Evolutionary conservation across 2,329 filamentous ascomycete species (phyloP).

Genomic region (Cladobotryum protrusum): DNA sequence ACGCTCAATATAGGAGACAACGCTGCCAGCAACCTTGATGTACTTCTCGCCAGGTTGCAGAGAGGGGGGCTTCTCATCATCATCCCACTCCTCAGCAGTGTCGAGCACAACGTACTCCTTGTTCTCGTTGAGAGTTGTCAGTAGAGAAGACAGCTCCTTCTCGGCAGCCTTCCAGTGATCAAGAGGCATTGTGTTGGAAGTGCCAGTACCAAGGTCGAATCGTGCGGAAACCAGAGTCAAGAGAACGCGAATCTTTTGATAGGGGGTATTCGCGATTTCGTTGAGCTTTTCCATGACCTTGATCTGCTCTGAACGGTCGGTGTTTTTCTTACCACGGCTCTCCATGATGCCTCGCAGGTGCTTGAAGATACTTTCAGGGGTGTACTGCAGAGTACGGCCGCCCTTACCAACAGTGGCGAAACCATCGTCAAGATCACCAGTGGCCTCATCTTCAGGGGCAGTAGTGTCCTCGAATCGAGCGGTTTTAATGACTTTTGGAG

Average conservation of each 20-base stretch:
- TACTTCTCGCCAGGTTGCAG: conserved; percentile 68
- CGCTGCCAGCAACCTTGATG: conserved; percentile 86
- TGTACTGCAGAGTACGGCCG: conserved; percentile 84
- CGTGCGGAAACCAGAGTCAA: conserved; percentile 87
- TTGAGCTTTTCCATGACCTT: conserved; percentile 93
- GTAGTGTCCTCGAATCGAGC: conserved; percentile 37
- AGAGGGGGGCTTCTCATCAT: conserved; percentile 87
- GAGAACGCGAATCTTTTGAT: conserved; percentile 89
- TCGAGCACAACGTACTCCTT: conserved; percentile 81
- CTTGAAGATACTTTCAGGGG: conserved; percentile 96
- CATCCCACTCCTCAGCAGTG: conserved; percentile 95
- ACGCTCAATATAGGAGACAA: conserved; percentile 90
- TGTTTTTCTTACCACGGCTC: conserved; percentile 98
- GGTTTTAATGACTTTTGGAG: conserved; percentile 39
- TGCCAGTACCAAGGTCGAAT: conserved; percentile 82
- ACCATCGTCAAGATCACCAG: conserved; percentile 65
- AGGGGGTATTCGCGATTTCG: conserved; percentile 83
- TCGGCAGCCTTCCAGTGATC: conserved; percentile 97
- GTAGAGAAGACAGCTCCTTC: conserved; percentile 71
- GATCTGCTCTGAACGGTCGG: conserved; percentile 90
- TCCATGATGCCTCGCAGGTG: conserved; percentile 90
- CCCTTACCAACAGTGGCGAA: conserved; percentile 86
- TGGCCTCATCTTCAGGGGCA: conserved; percentile 38
- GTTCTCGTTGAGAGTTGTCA: conserved; percentile 73
- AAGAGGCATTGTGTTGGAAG: conserved; percentile 76